These are phyloP conservation scores for Colletotrichum sp. DNA, from an alignment of 2,329 filamentous ascomycete genomes.

Conservation along the genomic window DNA sequence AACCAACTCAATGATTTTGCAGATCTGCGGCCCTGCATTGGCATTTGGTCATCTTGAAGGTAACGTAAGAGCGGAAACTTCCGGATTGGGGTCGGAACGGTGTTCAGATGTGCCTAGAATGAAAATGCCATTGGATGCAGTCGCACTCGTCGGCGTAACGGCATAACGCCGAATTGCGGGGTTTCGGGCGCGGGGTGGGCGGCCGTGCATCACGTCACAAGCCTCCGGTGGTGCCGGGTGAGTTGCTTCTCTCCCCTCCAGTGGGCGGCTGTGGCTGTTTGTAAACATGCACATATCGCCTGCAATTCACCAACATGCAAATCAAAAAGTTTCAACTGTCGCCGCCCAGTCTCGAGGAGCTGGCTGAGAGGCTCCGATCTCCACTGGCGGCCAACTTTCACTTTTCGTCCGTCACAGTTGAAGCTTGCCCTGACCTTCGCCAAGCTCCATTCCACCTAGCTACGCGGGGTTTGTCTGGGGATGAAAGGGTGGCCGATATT, in stretches of 20 bases:
- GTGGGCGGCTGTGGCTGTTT: neutral
- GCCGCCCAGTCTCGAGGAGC: conserved; percentile 30
- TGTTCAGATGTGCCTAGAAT: neutral
- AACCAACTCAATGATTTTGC: neutral
- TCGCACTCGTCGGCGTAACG: neutral
- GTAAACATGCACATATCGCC: neutral
- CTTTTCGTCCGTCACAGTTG: conserved; percentile 27
- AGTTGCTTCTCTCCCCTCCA: neutral
- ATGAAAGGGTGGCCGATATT: conserved; percentile 44
- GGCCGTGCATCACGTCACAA: neutral
- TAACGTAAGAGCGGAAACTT: neutral
- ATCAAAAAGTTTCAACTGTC: conserved; percentile 25
- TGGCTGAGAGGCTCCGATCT: conserved; percentile 23
- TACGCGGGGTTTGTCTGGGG: conserved; percentile 42
- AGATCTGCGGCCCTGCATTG: neutral
- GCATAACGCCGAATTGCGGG: neutral
- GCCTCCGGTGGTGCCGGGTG: neutral
- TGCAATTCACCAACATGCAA: neutral
- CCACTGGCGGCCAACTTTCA: conserved; percentile 28
- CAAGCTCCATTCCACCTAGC: conserved; percentile 41
- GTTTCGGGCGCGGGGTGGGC: neutral
- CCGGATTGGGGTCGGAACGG: neutral
- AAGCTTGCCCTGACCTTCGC: conserved; percentile 40
- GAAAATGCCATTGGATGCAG: neutral
- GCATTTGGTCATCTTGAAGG: neutral